phyloP scores from a whole-genome alignment of 768 basidiomycete species.

The Leucogyrophana mollusca region DNA sequence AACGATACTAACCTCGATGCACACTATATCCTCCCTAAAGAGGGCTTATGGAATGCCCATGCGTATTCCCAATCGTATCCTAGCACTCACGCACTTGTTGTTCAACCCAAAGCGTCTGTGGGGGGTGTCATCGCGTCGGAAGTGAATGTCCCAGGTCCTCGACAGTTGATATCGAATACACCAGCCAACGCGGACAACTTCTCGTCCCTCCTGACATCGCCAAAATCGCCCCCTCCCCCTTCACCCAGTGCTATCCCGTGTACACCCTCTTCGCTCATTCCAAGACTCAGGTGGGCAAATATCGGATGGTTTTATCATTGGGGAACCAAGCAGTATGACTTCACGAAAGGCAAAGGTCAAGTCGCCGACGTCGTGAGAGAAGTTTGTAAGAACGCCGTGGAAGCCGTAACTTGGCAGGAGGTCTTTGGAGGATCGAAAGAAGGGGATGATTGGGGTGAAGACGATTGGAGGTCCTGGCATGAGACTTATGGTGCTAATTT shows the following conservation, averaged over 20 bases:
- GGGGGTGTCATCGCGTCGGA: background rate
- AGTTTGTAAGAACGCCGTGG: slow-evolving; percentile 64
- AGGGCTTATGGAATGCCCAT: slow-evolving; percentile 77
- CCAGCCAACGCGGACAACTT: slow-evolving; percentile 63
- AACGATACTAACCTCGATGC: slow-evolving; percentile 90
- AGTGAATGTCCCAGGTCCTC: slow-evolving; percentile 43
- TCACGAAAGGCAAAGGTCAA: slow-evolving; percentile 62
- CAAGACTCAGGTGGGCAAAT: slow-evolving; percentile 91
- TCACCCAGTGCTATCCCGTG: slow-evolving; percentile 56
- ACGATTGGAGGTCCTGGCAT: slow-evolving; percentile 73
- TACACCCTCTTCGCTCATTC: slow-evolving; percentile 55
- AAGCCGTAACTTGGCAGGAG: slow-evolving; percentile 63
- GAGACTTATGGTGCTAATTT: slow-evolving; percentile 68
- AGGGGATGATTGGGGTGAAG: slow-evolving; percentile 45
- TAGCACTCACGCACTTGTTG: slow-evolving; percentile 24
- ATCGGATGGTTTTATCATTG: slow-evolving; percentile 97
- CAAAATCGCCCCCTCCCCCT: slow-evolving; percentile 64
- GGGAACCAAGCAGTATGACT: slow-evolving; percentile 95
- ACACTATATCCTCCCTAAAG: slow-evolving; percentile 74
- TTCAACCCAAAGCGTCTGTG: slow-evolving; percentile 40
- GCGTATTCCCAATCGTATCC: slow-evolving; percentile 25
- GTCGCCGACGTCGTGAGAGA: slow-evolving; percentile 56
- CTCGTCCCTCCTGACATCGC: slow-evolving; percentile 45
- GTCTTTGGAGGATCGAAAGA: slow-evolving; percentile 46
- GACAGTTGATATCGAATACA: slow-evolving; percentile 69